These are phyloP conservation scores for Atkinsonella texensis DNA, from an alignment of 2,329 filamentous ascomycete species.

Conservation along the genomic window DNA sequence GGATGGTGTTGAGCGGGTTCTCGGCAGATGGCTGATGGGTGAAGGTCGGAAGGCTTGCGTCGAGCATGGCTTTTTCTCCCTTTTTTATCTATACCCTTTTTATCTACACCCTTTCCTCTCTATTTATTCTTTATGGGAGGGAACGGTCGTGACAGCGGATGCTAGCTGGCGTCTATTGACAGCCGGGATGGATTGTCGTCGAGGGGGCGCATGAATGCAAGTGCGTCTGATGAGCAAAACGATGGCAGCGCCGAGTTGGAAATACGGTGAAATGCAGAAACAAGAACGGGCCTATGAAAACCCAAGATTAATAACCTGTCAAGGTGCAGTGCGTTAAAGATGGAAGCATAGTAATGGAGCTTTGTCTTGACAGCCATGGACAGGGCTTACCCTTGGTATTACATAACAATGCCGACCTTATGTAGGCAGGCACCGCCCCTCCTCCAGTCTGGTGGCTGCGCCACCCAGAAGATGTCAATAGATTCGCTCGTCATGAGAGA, in stretches of 20 bases:
- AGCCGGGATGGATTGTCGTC: neutral
- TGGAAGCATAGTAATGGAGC: neutral
- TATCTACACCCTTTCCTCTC: too few relatives aligned
- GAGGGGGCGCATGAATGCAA: neutral
- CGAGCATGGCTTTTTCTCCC: constrained; percentile 51
- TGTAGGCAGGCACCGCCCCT: too few relatives aligned
- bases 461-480: neutral
- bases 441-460: neutral
- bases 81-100: too few relatives aligned
- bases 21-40: constrained; percentile 40
- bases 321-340: neutral
- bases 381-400: too few relatives aligned
- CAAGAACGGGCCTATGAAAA: neutral
- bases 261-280: neutral
- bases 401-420: too few relatives aligned
- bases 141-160: too few relatives aligned
- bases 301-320: neutral
- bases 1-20: constrained; percentile 42
- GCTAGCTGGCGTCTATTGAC: neutral
- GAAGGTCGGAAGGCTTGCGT: constrained; percentile 82
- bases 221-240: neutral
- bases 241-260: too few relatives aligned
- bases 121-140: too few relatives aligned
- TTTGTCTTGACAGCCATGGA: too few relatives aligned
- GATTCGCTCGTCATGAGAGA: too few relatives aligned